phyloP scores from a whole-genome alignment of 805 yeast genomes.

The Starmerella gropengiesseri region DNA sequence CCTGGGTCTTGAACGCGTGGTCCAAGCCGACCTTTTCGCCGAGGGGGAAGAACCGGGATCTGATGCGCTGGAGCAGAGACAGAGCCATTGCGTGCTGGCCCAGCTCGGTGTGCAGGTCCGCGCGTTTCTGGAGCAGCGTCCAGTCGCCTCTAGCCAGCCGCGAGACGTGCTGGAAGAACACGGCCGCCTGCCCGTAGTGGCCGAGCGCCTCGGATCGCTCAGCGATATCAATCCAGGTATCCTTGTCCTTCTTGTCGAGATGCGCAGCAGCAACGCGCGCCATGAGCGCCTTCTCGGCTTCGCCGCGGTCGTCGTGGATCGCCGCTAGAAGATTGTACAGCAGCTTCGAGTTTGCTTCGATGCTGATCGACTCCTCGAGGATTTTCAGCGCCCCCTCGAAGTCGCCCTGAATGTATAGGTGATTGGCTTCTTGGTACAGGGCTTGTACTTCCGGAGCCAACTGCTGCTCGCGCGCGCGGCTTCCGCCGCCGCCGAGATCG shows the following conservation, averaged over 20 bases:
- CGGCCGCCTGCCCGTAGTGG: slow-evolving; percentile 41
- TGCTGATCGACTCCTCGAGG: slow-evolving; percentile 28
- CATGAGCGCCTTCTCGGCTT: slow-evolving; percentile 28
- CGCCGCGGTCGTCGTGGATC: slow-evolving; percentile 42
- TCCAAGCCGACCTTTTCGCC: slow-evolving; percentile 29
- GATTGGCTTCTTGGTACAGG: slow-evolving; percentile 22
- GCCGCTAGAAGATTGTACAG: slow-evolving; percentile 28
- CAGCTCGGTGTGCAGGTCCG: slow-evolving; percentile 27
- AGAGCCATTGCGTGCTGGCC: slow-evolving; percentile 25
- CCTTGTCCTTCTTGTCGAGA: slow-evolving; percentile 59
- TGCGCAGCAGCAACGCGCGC: slow-evolving; percentile 46
- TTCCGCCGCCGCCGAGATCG: neutral
- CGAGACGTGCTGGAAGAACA: slow-evolving; percentile 69
- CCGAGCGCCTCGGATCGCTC: slow-evolving; percentile 67
- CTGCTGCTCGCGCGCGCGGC: slow-evolving; percentile 20
- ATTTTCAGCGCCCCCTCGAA: slow-evolving; percentile 26
- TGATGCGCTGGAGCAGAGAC: slow-evolving; percentile 22
- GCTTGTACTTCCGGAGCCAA: slow-evolving; percentile 23
- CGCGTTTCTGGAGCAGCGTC: slow-evolving; percentile 69
- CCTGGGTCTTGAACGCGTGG: slow-evolving; percentile 35
- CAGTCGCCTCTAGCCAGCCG: slow-evolving; percentile 77
- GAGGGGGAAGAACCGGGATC: slow-evolving; percentile 16
- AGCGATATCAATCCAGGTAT: slow-evolving; percentile 81
- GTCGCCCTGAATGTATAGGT: slow-evolving; percentile 20
- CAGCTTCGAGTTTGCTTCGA: slow-evolving; percentile 25